Evolutionary conservation across 352 stramenopile species (phyloP).

Genomic region (Phytophthora meadii): DNA sequence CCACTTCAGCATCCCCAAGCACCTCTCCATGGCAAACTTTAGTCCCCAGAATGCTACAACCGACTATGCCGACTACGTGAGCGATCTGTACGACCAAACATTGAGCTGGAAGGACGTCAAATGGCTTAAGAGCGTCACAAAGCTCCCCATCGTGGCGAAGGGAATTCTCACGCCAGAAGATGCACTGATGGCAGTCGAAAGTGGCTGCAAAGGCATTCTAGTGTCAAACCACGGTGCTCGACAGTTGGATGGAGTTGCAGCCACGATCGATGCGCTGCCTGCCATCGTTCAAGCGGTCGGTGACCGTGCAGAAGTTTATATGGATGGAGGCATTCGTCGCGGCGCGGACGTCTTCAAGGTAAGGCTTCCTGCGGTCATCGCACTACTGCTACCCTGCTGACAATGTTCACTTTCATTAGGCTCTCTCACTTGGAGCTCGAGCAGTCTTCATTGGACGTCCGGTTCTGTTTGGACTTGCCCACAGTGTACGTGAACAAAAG

Average conservation of each 20-base stretch:
- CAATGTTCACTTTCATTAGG: conserved; percentile 1
- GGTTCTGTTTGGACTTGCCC: conserved; percentile 93
- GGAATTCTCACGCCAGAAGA: conserved; percentile 94
- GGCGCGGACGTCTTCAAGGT: conserved; percentile 96
- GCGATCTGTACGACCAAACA: conserved; percentile 93
- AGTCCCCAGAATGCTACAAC: conserved; percentile 26
- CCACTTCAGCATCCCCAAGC: conserved; percentile 80
- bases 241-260: conserved; percentile 90
- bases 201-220: conserved; percentile 92
- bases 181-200: conserved; percentile 88
- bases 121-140: conserved; percentile 91
- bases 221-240: conserved; percentile 95
- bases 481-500: conserved; percentile 63
- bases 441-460: conserved; percentile 95
- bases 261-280: conserved; percentile 92
- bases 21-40: conserved; percentile 57
- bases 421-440: conserved; percentile 90
- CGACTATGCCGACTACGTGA: conserved; percentile 48
- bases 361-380: neutral
- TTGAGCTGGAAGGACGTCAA: conserved; percentile 94
- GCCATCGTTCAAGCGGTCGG: conserved; percentile 90
- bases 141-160: conserved; percentile 92
- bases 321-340: conserved; percentile 95
- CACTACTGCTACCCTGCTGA: neutral
- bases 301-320: conserved; percentile 87